Base-by-base conservation (phyloP, 179 eudicot genomes). In the Silene coronaria region DNA sequence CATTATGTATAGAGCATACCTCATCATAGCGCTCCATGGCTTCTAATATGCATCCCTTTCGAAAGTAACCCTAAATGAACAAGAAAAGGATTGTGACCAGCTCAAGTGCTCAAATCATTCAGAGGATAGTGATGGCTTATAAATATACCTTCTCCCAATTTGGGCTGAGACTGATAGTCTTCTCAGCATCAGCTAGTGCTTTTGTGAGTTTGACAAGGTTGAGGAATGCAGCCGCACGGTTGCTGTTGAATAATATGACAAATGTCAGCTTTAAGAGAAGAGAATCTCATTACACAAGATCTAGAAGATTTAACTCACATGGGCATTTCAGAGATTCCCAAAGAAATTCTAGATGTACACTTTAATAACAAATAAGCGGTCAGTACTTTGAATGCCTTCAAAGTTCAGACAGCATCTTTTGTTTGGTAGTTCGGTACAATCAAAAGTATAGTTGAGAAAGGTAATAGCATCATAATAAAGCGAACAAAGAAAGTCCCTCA, bases 161-260 rank as follows among this genome's bases (percentile, higher is more conserved):
- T 68, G 97, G 97, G 75, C 84, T 91, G 75, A 95, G 84, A 76
- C 83, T 81, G 79, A 95, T 89, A 36, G 99, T 89, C 76, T 86
- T 88, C 80, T 92, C 99, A 64, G 99, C 99, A 88, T 95, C 99
- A 75, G 86, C 87, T 73, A 95, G 94, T 72, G 99, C 97, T 87
- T 91, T 95, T 74, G 80, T 91, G 78, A 95, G 99, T 77, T 95
- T 92, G 32, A 86, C 91, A 79, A 95, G 82, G 83, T 95, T 85
- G 74, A 95, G 86, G 87, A 95, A 95, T 34, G 99, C 99, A 24
- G 97, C 99, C 85, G 98, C 97, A 77, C 98, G 98, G 73, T 94
- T 94, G 88, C 98, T 94, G 81, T 30, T 77, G 66, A 71, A 75
- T 70, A 55, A 72, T n/a, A 68, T 30, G 70, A 76, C 10, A 63